phyloP scores from a whole-genome alignment of 768 basidiomycete species.

The Chiua virens region DNA sequence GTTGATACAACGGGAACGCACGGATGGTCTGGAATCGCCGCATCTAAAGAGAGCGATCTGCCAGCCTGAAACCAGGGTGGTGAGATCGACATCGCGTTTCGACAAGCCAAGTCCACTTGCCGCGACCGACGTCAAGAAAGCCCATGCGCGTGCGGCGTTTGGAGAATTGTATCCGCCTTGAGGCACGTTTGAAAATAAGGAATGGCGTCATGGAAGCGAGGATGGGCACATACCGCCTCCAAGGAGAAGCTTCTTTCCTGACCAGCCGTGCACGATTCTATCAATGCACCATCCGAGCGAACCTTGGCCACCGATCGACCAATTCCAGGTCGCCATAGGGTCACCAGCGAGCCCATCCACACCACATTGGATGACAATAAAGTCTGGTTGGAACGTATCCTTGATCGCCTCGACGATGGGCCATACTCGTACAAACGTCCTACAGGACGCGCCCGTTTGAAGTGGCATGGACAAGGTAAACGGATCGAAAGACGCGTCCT shows the following conservation, averaged over 20 bases:
- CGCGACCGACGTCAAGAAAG: slow-evolving; percentile 73
- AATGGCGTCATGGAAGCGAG: neutral
- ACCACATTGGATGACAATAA: slow-evolving; percentile 82
- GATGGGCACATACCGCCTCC: slow-evolving; percentile 58
- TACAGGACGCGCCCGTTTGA: slow-evolving; percentile 60
- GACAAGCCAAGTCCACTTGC: slow-evolving; percentile 42
- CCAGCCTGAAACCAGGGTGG: slow-evolving; percentile 43
- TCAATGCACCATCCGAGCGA: slow-evolving; percentile 70
- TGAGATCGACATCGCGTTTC: neutral
- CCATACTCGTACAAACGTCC: slow-evolving; percentile 68
- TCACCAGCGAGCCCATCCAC: slow-evolving; percentile 87
- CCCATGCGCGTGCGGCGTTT: slow-evolving; percentile 87
- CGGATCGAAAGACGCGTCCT: slow-evolving; percentile 43
- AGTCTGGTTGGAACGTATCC: slow-evolving; percentile 70
- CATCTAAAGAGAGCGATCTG: slow-evolving; percentile 53
- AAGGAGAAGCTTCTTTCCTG: slow-evolving; percentile 63
- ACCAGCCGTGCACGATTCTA: slow-evolving; percentile 53
- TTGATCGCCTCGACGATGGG: slow-evolving; percentile 58
- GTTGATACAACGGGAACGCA: slow-evolving; percentile 70
- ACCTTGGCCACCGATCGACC: slow-evolving; percentile 58
- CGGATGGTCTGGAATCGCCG: slow-evolving; percentile 75
- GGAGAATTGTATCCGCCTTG: slow-evolving; percentile 81
- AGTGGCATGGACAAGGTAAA: slow-evolving; percentile 84
- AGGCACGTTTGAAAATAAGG: slow-evolving; percentile 7
- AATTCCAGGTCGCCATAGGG: slow-evolving; percentile 72